These are phyloP conservation scores for Cornus controversa DNA, from an alignment of 148 eudicot genomes.

Conservation along the genomic window DNA sequence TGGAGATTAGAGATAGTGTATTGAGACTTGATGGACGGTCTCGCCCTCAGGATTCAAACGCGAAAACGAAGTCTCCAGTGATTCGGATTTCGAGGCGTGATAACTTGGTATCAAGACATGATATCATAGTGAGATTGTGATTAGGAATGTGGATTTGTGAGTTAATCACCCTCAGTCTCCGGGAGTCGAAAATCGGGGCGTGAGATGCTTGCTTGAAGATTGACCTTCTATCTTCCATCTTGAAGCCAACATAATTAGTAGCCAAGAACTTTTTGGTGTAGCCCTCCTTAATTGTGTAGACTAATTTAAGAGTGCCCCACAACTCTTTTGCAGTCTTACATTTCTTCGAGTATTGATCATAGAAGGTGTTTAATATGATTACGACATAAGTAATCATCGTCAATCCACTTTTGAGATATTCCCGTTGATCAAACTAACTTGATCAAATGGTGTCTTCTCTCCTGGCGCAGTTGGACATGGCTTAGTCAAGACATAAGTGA, in stretches of 20 bases:
- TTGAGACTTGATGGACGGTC: no score
- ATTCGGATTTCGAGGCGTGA: no score
- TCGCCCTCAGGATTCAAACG: no score
- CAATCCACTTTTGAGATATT: neutral
- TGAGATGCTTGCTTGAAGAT: neutral
- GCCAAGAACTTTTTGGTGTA: neutral
- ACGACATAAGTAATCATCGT: neutral
- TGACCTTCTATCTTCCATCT: neutral
- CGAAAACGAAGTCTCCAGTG: no score
- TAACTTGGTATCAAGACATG: no score
- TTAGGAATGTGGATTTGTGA: no score
- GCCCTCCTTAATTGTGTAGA: neutral
- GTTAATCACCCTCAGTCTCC: no score
- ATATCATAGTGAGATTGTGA: no score
- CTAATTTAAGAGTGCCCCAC: neutral
- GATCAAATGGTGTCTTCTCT: neutral
- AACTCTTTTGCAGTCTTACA: neutral
- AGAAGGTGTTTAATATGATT: neutral
- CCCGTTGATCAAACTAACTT: neutral
- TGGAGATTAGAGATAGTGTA: no score
- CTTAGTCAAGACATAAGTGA: neutral
- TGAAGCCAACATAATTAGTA: neutral
- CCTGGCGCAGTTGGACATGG: neutral
- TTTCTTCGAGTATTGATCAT: neutral
- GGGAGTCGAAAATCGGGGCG: no score